Evolutionary conservation across 768 basidiomycete species (phyloP), one percentile per base, ranked within the genome.

Genomic region (Boletus pseudo-olivaceus): DNA sequence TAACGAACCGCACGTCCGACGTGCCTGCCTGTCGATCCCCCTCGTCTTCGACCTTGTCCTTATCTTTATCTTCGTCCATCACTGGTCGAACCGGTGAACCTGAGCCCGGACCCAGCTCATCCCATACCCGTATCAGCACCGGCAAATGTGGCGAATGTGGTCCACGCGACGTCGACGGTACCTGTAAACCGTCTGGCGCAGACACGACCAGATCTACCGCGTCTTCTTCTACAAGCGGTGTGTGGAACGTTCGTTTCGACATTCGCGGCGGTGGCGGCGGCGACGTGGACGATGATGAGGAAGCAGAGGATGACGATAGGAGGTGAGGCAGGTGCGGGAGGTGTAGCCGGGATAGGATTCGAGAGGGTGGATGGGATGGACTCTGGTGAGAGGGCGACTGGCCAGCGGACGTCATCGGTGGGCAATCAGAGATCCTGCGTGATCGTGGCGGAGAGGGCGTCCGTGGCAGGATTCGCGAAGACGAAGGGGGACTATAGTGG

Each of bases 181-280:
- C 58, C 4, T 51, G 57, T 14, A 63, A 32, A 15, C 42, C 39
- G 8, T 69, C 62, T 14, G 47, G 40, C 7, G 58, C 58, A 6
- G 67, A 20, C 0, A 95, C 83, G 5, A 98, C 80, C 17, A 99
- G 76, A 64, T 99, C 96, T 2, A 98, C 86, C 1, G 95, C 94
- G 58, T 98, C 89, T 2, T 82, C 78, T 14, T 59, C 19, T 2
- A 53, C 53, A 5, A 70, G 62, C 7, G 70, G 70, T 1, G 53
- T 20, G 30, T 35, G 68, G 11, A 48, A 23, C 4, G 49, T 20
- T 6, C 54, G 53, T 38, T 50, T 66, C 34, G 46, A 55, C 10
- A 46, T 3, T 7, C 47, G 47, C 11, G 48, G 49, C 17, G 53
- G 39, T 2, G 55, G 27, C 30, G 19, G 34, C 7, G 56, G 27